Percentiles rank a stretch among this genome's conserved stretches.
Evolutionary conservation across 148 eudicot genomes (phyloP).

Genomic region (Nyssa sinensis): DNA sequence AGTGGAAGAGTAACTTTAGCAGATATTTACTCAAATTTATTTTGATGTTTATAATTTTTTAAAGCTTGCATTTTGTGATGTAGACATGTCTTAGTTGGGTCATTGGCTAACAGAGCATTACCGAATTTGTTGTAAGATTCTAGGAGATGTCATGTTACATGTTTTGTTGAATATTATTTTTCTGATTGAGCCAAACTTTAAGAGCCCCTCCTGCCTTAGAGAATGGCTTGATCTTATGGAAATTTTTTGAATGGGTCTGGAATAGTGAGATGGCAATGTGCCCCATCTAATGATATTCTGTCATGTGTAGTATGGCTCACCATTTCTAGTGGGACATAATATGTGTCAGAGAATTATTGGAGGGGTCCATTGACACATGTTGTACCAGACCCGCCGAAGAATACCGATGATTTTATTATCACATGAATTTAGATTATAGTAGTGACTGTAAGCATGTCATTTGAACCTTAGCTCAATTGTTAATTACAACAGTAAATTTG

Average conservation of each 20-base stretch:
- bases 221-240: not conserved
- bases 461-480: not conserved
- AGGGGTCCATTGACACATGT: too few relatives aligned
- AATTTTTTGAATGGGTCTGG: too few relatives aligned
- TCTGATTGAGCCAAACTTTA: not conserved
- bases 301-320: too few relatives aligned
- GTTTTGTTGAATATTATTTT: not conserved
- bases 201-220: not conserved
- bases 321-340: too few relatives aligned
- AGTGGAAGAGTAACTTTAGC: not conserved
- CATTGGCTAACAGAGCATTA: not conserved
- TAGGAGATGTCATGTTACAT: not conserved
- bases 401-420: too few relatives aligned
- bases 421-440: too few relatives aligned
- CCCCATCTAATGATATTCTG: not conserved
- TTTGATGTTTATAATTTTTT: too few relatives aligned
- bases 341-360: too few relatives aligned
- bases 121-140: not conserved
- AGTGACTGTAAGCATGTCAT: not conserved
- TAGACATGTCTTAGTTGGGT: not conserved
- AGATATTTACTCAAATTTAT: too few relatives aligned
- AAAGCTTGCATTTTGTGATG: too few relatives aligned
- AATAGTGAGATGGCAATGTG: too few relatives aligned
- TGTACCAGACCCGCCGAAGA: too few relatives aligned
- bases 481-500: not conserved